A percentile compares a stretch with the other conserved stretches of the same genome.
These are phyloP conservation scores for Simplicillium aogashimaense DNA, from an alignment of 2,329 filamentous ascomycete genomes.

Conservation along the genomic window DNA sequence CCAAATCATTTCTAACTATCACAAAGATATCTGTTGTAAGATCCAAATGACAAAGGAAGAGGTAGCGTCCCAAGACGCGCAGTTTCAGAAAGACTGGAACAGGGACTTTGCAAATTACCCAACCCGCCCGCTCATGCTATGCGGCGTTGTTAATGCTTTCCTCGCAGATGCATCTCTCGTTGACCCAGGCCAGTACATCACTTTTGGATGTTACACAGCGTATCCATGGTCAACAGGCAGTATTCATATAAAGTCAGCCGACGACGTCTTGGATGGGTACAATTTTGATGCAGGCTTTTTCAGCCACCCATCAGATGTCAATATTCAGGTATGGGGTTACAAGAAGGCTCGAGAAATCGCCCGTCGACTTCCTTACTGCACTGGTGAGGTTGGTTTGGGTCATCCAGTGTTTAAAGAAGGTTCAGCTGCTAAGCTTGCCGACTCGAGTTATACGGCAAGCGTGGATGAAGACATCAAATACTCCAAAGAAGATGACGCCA, in stretches of 20 bases:
- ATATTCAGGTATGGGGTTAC: constrained; percentile 52
- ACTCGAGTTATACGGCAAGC: constrained; percentile 27
- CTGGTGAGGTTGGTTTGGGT: constrained; percentile 28
- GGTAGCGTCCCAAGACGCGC: constrained; percentile 35
- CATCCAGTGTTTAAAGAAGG: constrained; percentile 31
- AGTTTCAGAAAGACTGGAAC: constrained; percentile 40
- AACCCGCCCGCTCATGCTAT: constrained; percentile 14
- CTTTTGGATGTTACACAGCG: constrained; percentile 38
- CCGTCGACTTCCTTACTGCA: constrained; percentile 42
- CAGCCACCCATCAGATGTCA: constrained; percentile 35
- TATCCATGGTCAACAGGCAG: constrained; percentile 52
- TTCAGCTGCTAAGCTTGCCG: constrained; percentile 30
- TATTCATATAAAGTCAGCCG: constrained; percentile 39
- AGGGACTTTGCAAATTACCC: constrained; percentile 29
- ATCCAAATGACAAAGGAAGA: constrained; percentile 42
- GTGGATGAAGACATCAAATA: constrained; percentile 31
- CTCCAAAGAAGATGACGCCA: constrained; percentile 32
- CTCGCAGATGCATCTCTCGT: constrained; percentile 24
- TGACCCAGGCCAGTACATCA: constrained; percentile 34
- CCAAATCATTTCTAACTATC: neutral
- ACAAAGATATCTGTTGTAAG: constrained; percentile 37
- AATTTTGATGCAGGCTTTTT: constrained; percentile 45
- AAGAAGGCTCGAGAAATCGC: constrained; percentile 51
- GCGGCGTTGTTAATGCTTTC: constrained; percentile 12
- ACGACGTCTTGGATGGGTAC: constrained; percentile 21